These are phyloP conservation scores for Cordyceps militaris DNA, from an alignment of 2,329 filamentous ascomycete species.

Conservation along the genomic window DNA sequence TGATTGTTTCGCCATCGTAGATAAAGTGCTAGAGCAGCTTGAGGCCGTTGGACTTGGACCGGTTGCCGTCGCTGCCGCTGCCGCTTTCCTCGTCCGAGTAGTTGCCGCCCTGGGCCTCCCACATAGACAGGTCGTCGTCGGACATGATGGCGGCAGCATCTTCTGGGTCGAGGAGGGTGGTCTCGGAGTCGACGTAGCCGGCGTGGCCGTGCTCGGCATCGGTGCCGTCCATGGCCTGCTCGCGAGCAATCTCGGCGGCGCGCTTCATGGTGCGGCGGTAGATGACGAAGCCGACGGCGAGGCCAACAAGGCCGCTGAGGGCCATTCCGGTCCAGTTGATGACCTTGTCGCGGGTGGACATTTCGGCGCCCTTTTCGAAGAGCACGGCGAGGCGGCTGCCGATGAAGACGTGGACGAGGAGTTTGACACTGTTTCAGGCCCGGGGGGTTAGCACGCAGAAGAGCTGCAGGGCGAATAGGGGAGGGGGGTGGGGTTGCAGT, in stretches of 20 bases:
- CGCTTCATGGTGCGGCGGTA: constrained; percentile 65
- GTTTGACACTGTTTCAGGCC: constrained; percentile 57
- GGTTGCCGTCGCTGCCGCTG: constrained; percentile 24
- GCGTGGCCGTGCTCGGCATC: constrained; percentile 26
- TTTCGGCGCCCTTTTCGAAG: constrained; percentile 74
- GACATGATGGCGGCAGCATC: constrained; percentile 49
- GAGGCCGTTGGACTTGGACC: not conserved
- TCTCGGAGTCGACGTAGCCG: constrained; percentile 39
- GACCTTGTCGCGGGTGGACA: constrained; percentile 70
- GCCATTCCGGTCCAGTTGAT: constrained; percentile 80
- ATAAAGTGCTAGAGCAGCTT: not conserved
- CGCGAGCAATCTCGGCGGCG: constrained; percentile 49
- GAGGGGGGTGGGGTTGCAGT: not conserved
- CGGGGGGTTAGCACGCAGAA: not conserved
- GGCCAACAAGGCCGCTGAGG: constrained; percentile 62
- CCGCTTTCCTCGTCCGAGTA: constrained; percentile 29
- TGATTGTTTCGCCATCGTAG: not conserved
- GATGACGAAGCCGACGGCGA: constrained; percentile 74
- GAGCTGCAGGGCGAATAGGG: not conserved
- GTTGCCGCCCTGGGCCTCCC: constrained; percentile 32
- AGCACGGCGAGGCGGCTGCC: constrained; percentile 75
- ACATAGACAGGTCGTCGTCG: constrained; percentile 53
- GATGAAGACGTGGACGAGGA: constrained; percentile 89
- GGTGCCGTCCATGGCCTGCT: constrained; percentile 27
- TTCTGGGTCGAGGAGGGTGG: constrained; percentile 38